A percentile compares a stretch with the other conserved stretches of the same genome.
These are phyloP conservation scores for Phalaenopsis hybrid DNA, from an alignment of 116 monocot genomes.

Conservation along the genomic window DNA sequence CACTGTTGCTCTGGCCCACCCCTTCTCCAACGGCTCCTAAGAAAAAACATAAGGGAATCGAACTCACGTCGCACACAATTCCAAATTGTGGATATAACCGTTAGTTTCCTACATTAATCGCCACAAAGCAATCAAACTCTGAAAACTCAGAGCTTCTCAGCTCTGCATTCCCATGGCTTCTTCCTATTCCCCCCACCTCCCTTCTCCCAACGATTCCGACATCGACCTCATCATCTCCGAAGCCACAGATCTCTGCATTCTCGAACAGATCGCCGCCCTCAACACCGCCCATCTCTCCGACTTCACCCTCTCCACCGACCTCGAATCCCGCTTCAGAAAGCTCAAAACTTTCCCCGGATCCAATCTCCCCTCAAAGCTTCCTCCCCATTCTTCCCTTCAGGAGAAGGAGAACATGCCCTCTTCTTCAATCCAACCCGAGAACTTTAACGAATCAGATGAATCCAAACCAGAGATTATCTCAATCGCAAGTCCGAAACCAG, in stretches of 20 bases:
- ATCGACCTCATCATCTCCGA: constrained; percentile 67
- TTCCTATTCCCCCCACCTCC: constrained; percentile 5
- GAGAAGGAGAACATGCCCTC: constrained; percentile 13
- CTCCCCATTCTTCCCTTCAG: background rate
- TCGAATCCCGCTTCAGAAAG: constrained; percentile 66
- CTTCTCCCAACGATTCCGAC: constrained; percentile 21
- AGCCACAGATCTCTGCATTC: constrained; percentile 61
- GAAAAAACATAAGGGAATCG: background rate
- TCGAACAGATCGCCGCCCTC: constrained; percentile 70
- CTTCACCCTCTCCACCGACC: constrained; percentile 38
- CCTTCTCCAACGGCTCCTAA: background rate
- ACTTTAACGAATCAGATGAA: background rate
- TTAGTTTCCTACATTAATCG: background rate
- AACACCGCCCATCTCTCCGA: constrained; percentile 66
- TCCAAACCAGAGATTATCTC: background rate
- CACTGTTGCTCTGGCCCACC: background rate
- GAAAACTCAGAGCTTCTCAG: background rate
- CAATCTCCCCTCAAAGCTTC: background rate
- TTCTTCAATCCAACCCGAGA: background rate
- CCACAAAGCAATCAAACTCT: background rate
- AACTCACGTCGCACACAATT: background rate
- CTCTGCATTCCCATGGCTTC: background rate
- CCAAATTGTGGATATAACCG: background rate
- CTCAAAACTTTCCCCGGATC: constrained; percentile 58
- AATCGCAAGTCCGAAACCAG: background rate